Evolutionary conservation across 2,329 filamentous ascomycete genomes (phyloP).

Genomic region (Gremmenia infestans): DNA sequence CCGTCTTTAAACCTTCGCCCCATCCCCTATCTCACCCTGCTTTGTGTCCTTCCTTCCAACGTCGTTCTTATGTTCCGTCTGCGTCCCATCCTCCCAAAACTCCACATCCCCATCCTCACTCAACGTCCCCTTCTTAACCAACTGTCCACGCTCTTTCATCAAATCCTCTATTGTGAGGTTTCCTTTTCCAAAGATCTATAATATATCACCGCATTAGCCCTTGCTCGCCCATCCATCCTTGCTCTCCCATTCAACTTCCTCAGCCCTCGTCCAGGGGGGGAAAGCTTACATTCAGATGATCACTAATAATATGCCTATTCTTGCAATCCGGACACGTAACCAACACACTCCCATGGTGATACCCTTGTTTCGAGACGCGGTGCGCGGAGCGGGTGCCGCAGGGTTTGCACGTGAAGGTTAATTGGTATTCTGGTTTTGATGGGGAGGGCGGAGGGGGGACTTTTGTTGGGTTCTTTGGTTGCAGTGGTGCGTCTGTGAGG

Average conservation of each 20-base stretch:
- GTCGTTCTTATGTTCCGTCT: slow-evolving; percentile 4
- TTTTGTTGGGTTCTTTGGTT: not conserved
- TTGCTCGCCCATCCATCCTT: not conserved
- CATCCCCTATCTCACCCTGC: not conserved
- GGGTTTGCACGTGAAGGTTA: slow-evolving; percentile 89
- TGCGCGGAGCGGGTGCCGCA: slow-evolving; percentile 79
- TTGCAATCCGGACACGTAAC: slow-evolving; percentile 84
- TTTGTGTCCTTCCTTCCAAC: slow-evolving; percentile 7
- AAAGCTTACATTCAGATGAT: slow-evolving; percentile 64
- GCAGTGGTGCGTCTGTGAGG: not conserved
- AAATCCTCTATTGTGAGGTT: slow-evolving; percentile 72
- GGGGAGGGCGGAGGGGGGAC: slow-evolving; percentile 1
- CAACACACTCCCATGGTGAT: slow-evolving; percentile 83
- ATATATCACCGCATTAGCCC: slow-evolving; percentile 5
- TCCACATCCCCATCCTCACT: slow-evolving; percentile 82
- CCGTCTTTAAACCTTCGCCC: not conserved
- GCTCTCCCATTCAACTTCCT: not conserved
- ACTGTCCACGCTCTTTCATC: slow-evolving; percentile 67
- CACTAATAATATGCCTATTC: slow-evolving; percentile 85
- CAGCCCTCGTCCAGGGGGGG: too few relatives aligned
- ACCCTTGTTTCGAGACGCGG: slow-evolving; percentile 86
- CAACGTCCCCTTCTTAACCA: slow-evolving; percentile 66
- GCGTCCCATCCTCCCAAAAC: slow-evolving; percentile 69
- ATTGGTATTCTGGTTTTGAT: slow-evolving; percentile 64
- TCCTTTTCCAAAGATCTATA: slow-evolving; percentile 67